Evolutionary conservation across 768 basidiomycete genomes (phyloP).

Genomic region (Macrolepiota albuminosa): DNA sequence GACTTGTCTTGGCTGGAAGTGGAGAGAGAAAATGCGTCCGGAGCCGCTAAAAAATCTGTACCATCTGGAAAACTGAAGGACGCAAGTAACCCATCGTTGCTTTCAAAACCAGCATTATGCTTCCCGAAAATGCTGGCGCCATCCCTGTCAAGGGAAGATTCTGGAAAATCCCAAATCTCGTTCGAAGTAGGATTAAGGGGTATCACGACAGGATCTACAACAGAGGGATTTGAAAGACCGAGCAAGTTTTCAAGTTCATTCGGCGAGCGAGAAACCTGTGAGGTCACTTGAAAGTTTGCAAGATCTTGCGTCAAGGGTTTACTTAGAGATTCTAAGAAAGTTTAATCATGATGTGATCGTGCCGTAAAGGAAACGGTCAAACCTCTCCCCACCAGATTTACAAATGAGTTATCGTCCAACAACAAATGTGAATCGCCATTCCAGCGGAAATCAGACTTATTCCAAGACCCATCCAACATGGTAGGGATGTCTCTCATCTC

Average conservation of each 20-base stretch:
- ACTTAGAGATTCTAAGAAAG: not conserved
- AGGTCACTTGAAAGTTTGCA: not conserved
- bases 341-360: too few relatives aligned
- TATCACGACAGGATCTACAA: not conserved
- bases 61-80: not conserved
- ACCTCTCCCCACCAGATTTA: too few relatives aligned
- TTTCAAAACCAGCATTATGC: not conserved
- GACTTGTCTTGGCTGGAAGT: conserved; percentile 6
- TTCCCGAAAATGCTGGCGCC: not conserved
- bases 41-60: not conserved
- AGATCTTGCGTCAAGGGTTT: conserved; percentile 2
- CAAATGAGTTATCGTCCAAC: too few relatives aligned
- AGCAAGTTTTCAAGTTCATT: not conserved
- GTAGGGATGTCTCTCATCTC: too few relatives aligned
- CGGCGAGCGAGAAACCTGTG: not conserved
- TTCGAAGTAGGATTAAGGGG: not conserved
- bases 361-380: too few relatives aligned
- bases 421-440: too few relatives aligned
- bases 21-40: too few relatives aligned
- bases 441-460: too few relatives aligned
- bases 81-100: not conserved
- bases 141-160: not conserved
- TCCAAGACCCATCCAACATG: too few relatives aligned
- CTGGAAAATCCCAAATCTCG: not conserved
- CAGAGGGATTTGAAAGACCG: not conserved